These are phyloP conservation scores for Coemansia sp. DNA, from an alignment of 192 early-diverging fungal species.

Conservation along the genomic window DNA sequence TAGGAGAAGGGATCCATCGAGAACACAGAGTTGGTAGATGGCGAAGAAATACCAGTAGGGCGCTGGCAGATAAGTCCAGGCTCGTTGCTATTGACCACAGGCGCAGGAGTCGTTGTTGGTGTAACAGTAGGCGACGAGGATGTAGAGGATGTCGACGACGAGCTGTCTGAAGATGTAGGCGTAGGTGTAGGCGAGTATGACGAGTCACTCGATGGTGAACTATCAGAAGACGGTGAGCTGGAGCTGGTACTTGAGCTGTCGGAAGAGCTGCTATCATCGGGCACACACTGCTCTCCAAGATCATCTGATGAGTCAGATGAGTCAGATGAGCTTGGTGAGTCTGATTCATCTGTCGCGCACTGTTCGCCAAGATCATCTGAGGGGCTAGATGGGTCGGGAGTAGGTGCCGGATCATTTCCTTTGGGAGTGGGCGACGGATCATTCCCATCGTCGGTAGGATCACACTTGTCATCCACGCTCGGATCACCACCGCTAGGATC, in stretches of 20 bases:
- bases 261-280: background rate
- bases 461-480: background rate
- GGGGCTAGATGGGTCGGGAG: background rate
- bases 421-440: background rate
- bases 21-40: no score
- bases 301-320: background rate
- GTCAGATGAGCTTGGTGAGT: background rate
- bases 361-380: background rate
- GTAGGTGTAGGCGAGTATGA: background rate
- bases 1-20: no score
- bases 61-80: background rate
- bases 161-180: background rate
- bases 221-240: background rate
- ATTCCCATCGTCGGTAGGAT: background rate
- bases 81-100: constrained; percentile 8
- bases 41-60: background rate
- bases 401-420: background rate
- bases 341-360: background rate
- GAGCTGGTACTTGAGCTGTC: background rate
- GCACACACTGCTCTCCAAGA: constrained; percentile 6
- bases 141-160: background rate
- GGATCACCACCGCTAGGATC: background rate
- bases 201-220: background rate
- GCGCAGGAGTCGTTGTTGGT: background rate
- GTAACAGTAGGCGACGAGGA: background rate